Evolutionary conservation across 768 basidiomycete species (phyloP).

Genomic region (Agrocybe pediades): DNA sequence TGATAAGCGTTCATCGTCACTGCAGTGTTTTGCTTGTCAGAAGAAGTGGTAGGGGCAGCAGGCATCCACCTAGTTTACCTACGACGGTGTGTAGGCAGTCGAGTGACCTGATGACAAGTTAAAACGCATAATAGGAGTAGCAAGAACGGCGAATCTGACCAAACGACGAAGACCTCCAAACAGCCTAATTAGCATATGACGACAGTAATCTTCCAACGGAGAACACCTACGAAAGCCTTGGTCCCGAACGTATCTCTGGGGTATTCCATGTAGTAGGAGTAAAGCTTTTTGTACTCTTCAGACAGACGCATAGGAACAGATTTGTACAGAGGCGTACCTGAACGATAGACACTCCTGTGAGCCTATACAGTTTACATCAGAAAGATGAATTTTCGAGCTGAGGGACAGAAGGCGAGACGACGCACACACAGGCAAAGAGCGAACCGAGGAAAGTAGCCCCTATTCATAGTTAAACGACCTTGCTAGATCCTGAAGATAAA

Average conservation of each 20-base stretch:
- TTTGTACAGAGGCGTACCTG: background rate
- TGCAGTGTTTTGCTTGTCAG: background rate
- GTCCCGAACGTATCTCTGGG: background rate
- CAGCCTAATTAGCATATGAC: background rate
- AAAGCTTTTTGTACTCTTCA: background rate
- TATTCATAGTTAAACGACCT: background rate
- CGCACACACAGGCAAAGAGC: background rate
- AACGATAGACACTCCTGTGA: background rate
- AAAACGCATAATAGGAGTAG: background rate
- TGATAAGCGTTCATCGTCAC: background rate
- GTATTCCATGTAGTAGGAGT: background rate
- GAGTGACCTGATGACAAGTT: background rate
- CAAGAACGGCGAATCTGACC: background rate
- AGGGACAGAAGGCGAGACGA: too few relatives aligned
- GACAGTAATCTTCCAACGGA: background rate
- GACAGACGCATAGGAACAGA: background rate
- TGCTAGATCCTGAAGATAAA: background rate
- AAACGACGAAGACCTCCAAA: background rate
- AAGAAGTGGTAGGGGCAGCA: background rate
- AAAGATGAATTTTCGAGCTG: too few relatives aligned
- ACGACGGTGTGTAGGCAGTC: background rate
- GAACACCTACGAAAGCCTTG: background rate
- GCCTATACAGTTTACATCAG: background rate
- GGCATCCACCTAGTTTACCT: background rate
- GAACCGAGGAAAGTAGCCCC: background rate